phyloP scores from a whole-genome alignment of 169 alveolate genomes.

The Plasmodium fragile region DNA sequence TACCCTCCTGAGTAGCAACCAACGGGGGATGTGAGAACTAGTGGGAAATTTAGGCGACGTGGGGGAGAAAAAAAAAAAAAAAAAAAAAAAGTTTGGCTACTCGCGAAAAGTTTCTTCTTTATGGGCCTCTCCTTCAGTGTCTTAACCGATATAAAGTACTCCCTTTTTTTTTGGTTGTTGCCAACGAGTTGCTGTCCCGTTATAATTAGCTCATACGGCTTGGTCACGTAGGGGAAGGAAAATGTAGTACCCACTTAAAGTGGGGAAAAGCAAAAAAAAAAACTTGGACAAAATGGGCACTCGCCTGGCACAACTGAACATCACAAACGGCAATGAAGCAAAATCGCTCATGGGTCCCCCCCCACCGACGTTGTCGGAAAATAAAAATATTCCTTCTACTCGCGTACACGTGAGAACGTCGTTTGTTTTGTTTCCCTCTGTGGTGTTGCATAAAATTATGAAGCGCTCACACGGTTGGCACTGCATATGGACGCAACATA shows the following conservation, averaged over 20 bases:
- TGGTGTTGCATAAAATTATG: neutral
- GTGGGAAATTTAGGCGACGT: neutral
- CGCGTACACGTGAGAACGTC: neutral
- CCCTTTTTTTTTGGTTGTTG: neutral
- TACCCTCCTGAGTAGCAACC: neutral
- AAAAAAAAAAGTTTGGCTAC: neutral
- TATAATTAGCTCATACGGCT: slow-evolving; percentile 5
- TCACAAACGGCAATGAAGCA: neutral
- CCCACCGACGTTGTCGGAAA: neutral
- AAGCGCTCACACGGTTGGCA: neutral
- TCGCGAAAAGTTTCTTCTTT: neutral
- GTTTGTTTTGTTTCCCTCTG: neutral
- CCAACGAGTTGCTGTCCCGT: neutral
- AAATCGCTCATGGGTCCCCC: neutral
- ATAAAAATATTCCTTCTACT: neutral
- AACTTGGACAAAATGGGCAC: neutral
- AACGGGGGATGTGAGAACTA: neutral
- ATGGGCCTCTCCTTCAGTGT: neutral
- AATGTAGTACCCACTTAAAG: neutral
- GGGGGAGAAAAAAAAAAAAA: neutral
- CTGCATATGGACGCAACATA: neutral
- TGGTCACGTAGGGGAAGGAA: neutral
- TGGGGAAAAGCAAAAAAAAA: neutral
- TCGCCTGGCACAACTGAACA: neutral
- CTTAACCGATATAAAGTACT: neutral